These are phyloP conservation scores for Fomitopsis pulvina DNA, from an alignment of 768 basidiomycete genomes.

Conservation along the genomic window DNA sequence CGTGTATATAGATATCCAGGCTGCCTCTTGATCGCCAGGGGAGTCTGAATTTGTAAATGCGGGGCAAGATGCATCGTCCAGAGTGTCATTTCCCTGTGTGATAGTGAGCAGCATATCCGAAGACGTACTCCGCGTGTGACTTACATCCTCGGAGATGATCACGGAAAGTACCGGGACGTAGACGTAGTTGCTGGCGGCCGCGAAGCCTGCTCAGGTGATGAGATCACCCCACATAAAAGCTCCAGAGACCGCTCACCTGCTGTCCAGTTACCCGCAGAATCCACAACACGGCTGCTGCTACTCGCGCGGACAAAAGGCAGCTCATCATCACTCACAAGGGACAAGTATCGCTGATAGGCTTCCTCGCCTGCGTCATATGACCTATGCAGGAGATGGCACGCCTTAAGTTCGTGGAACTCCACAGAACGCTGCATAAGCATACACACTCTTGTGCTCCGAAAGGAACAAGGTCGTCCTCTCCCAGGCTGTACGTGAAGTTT, in stretches of 20 bases:
- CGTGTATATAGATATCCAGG: constrained; percentile 53
- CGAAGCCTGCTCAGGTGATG: constrained; percentile 49
- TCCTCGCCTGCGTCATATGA: constrained; percentile 44
- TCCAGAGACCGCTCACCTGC: constrained; percentile 39
- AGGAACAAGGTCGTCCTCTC: constrained; percentile 49
- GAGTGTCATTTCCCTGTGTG: constrained; percentile 45
- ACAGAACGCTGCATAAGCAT: too few relatives aligned
- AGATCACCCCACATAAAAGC: too few relatives aligned
- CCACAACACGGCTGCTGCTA: constrained; percentile 51
- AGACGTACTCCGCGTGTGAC: constrained; percentile 10
- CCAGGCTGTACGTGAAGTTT: constrained; percentile 53
- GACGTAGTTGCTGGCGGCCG: constrained; percentile 38
- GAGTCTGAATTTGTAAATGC: constrained; percentile 37
- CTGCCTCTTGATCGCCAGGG: constrained; percentile 27
- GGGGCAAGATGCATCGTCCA: constrained; percentile 61
- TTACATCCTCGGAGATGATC: constrained; percentile 50
- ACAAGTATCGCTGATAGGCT: constrained; percentile 47
- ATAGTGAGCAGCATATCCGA: background rate
- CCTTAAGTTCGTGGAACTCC: background rate
- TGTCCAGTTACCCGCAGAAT: constrained; percentile 66
- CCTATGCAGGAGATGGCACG: constrained; percentile 19
- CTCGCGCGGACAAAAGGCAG: constrained; percentile 52
- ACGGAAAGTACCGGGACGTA: constrained; percentile 47
- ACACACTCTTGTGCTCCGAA: constrained; percentile 62
- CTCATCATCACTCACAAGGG: constrained; percentile 35